These are phyloP conservation scores for Berberis thunbergii DNA, from an alignment of 164 flowering plant species.

Conservation along the genomic window DNA sequence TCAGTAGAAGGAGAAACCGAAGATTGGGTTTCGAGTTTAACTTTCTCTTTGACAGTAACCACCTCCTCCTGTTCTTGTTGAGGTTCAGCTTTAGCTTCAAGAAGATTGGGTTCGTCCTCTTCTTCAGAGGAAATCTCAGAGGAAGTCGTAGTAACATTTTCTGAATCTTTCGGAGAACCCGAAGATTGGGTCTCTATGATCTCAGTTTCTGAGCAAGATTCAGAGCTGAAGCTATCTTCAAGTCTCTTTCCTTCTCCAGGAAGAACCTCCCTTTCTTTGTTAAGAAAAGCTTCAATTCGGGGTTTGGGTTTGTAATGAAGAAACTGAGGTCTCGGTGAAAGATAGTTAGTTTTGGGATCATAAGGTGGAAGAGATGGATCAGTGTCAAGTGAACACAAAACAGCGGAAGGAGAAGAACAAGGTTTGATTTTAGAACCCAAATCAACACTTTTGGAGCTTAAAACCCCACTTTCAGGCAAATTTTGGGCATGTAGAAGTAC, in stretches of 20 bases:
- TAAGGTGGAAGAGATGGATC: constrained; percentile 56
- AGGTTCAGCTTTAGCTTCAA: constrained; percentile 15
- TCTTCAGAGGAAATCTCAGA: constrained; percentile 13
- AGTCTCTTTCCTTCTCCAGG: constrained; percentile 17
- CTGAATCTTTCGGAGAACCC: constrained; percentile 18
- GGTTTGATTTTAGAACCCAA: background rate
- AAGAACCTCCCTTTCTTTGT: constrained; percentile 21
- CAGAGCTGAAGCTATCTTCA: constrained; percentile 39
- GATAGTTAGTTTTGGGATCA: constrained; percentile 71
- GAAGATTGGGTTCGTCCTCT: background rate
- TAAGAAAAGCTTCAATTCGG: constrained; percentile 24
- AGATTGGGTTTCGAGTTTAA: too few species aligned
- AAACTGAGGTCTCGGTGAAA: constrained; percentile 80
- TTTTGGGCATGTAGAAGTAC: constrained; percentile 7
- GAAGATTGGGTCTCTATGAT: constrained; percentile 23
- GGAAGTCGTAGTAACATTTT: constrained; percentile 2
- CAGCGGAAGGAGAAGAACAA: constrained; percentile 12
- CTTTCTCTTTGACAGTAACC: too few species aligned
- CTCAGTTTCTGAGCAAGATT: constrained; percentile 38
- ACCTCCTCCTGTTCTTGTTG: background rate
- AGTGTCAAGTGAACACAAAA: constrained; percentile 41
- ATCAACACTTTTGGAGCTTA: background rate
- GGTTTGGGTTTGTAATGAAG: constrained; percentile 69
- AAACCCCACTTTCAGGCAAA: background rate
- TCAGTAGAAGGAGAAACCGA: too few species aligned